These are phyloP conservation scores for Astrothelium macrocarpum DNA, from an alignment of 495 filamentous ascomycete genomes.

Conservation along the genomic window DNA sequence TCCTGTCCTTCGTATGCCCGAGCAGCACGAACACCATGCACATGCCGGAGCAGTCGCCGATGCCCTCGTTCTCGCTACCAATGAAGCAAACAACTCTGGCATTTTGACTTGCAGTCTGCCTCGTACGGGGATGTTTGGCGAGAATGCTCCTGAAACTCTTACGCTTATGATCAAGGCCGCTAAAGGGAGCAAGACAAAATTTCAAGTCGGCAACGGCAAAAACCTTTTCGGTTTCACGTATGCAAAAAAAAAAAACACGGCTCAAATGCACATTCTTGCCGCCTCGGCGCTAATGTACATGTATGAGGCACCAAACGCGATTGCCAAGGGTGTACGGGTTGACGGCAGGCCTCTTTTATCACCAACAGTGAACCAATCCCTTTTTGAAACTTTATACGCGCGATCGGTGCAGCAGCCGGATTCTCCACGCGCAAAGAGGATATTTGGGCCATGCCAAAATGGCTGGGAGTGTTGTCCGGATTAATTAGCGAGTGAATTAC, in stretches of 20 bases:
- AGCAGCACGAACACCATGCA: constrained; percentile 82
- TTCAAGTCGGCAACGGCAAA: constrained; percentile 80
- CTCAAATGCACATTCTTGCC: constrained; percentile 63
- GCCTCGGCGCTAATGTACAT: constrained; percentile 55
- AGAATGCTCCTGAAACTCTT: constrained; percentile 47
- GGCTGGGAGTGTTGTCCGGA: constrained; percentile 55
- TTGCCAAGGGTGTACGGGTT: constrained; percentile 56
- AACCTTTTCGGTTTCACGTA: constrained; percentile 85
- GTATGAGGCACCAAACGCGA: constrained; percentile 32
- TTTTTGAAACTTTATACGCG: constrained; percentile 87
- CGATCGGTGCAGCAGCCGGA: constrained; percentile 53
- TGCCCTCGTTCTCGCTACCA: constrained; percentile 70
- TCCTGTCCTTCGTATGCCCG: constrained; percentile 59
- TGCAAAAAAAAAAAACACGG: constrained; percentile 66
- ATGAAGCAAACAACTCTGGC: constrained; percentile 43
- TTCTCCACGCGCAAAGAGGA: constrained; percentile 30
- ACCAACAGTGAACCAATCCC: constrained; percentile 87
- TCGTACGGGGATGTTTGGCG: constrained; percentile 83
- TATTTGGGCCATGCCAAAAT: constrained; percentile 61
- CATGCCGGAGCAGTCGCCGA: constrained; percentile 68
- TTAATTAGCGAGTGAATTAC: constrained; percentile 58
- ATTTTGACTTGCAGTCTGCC: constrained; percentile 66
- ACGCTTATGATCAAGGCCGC: constrained; percentile 15
- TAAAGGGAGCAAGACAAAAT: constrained; percentile 51
- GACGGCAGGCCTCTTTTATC: constrained; percentile 92